Evolutionary conservation across 148 eudicot genomes (phyloP).

Genomic region (Arbutus unedo): DNA sequence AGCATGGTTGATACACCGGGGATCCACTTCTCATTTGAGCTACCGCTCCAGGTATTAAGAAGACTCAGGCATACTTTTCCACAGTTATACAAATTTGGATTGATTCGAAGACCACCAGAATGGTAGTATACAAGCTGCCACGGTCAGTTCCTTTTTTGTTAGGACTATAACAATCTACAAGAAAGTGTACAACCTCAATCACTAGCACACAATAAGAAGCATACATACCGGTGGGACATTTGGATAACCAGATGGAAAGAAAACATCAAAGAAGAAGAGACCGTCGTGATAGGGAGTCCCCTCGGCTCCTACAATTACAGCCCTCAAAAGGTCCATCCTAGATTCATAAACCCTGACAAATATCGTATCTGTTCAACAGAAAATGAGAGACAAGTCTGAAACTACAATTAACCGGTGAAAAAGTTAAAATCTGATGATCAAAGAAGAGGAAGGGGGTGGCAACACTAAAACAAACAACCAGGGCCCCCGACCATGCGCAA

Average conservation of each 20-base stretch:
- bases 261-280: constrained; percentile 78
- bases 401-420: not conserved
- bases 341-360: constrained; percentile 77
- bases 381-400: constrained; percentile 8
- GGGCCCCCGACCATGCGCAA: not conserved
- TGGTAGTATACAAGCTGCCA: constrained; percentile 66
- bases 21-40: constrained; percentile 58
- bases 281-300: constrained; percentile 97
- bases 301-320: constrained; percentile 77
- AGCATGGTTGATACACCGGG: constrained; percentile 66
- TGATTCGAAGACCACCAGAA: constrained; percentile 73
- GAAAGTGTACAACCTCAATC: not conserved
- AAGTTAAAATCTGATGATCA: not conserved
- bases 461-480: not conserved
- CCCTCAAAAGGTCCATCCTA: constrained; percentile 84
- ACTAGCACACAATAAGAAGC: constrained; percentile 7
- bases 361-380: constrained; percentile 49
- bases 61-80: constrained; percentile 93
- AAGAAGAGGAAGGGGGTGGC: not conserved
- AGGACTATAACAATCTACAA: not conserved
- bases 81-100: constrained; percentile 63
- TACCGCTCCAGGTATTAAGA: constrained; percentile 76
- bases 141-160: not conserved
- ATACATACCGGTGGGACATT: constrained; percentile 66
- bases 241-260: constrained; percentile 58